Evolutionary conservation across 2,329 filamentous ascomycete species (phyloP).

Genomic region (Diatrype stigma): DNA sequence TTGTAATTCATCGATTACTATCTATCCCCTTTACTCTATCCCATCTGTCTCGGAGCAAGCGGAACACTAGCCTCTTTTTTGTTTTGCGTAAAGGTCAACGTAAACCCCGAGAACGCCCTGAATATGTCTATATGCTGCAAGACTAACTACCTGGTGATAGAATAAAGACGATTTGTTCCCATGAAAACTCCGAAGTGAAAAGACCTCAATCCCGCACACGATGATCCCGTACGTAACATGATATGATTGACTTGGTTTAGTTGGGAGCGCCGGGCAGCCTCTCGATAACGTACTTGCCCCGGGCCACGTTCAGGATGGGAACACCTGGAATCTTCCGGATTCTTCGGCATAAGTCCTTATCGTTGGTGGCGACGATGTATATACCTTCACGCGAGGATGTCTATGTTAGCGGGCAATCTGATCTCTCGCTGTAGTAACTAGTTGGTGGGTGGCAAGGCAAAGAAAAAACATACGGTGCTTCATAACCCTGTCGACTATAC

Average conservation of each 20-base stretch:
- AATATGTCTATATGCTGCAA: no score
- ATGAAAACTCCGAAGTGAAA: background rate
- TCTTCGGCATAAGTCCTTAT: slow-evolving; percentile 74
- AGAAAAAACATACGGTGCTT: slow-evolving; percentile 43
- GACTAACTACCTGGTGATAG: no score
- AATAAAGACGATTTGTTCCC: background rate
- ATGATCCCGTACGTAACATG: background rate
- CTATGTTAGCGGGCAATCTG: background rate
- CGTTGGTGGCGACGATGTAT: slow-evolving; percentile 70
- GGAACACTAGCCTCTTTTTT: no score
- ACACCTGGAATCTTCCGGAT: slow-evolving; percentile 73
- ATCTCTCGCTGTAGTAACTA: background rate
- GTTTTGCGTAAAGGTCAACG: no score
- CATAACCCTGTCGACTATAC: slow-evolving; percentile 69
- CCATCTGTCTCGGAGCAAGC: no score
- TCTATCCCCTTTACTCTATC: no score
- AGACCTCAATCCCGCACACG: background rate
- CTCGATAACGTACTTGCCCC: slow-evolving; percentile 93
- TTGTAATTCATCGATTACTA: no score
- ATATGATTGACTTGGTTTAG: slow-evolving; percentile 2
- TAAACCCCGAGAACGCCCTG: no score
- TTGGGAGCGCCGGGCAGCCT: slow-evolving; percentile 80
- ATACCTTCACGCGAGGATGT: slow-evolving; percentile 43
- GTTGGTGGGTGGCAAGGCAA: background rate
- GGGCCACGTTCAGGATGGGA: slow-evolving; percentile 74